Evolutionary conservation across 768 basidiomycete species (phyloP).

Genomic region (Gelatoporia subvermispora): DNA sequence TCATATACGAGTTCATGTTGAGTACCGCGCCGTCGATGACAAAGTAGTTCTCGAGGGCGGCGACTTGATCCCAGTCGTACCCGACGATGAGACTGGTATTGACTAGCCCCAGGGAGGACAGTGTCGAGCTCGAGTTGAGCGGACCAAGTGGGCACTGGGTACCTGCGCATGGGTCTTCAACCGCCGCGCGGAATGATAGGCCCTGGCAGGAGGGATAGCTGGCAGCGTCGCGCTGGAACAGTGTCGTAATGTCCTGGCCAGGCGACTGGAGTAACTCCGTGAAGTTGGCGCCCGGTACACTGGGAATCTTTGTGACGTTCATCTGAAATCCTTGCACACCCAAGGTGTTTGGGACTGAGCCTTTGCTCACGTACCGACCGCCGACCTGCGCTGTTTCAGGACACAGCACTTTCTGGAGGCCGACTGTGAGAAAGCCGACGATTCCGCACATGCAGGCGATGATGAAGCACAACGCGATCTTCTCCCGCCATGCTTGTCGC

Average conservation of each 20-base stretch:
- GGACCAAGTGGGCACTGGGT: slow-evolving; percentile 65
- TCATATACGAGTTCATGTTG: slow-evolving; percentile 85
- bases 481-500: slow-evolving; percentile 96
- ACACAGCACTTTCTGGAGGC: slow-evolving; percentile 89
- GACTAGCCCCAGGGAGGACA: slow-evolving; percentile 53
- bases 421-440: slow-evolving; percentile 92
- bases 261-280: slow-evolving; percentile 47
- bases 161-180: slow-evolving; percentile 64
- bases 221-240: slow-evolving; percentile 69
- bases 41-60: slow-evolving; percentile 64
- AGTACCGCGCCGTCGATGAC: slow-evolving; percentile 93
- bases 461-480: slow-evolving; percentile 89
- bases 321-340: slow-evolving; percentile 74
- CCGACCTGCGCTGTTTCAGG: slow-evolving; percentile 47
- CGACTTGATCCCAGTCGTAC: slow-evolving; percentile 89
- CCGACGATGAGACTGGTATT: slow-evolving; percentile 72
- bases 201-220: slow-evolving; percentile 62
- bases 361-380: slow-evolving; percentile 46
- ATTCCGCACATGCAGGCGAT: slow-evolving; percentile 70
- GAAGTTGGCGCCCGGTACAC: slow-evolving; percentile 46
- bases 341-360: slow-evolving; percentile 55
- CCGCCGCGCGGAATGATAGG: slow-evolving; percentile 62
- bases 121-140: slow-evolving; percentile 52
- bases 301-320: slow-evolving; percentile 55
- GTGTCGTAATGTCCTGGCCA: slow-evolving; percentile 87